Evolutionary conservation across 129 eudicot species (phyloP), one percentile per base, ranked within the genome.

Genomic region (Centella asiatica): DNA sequence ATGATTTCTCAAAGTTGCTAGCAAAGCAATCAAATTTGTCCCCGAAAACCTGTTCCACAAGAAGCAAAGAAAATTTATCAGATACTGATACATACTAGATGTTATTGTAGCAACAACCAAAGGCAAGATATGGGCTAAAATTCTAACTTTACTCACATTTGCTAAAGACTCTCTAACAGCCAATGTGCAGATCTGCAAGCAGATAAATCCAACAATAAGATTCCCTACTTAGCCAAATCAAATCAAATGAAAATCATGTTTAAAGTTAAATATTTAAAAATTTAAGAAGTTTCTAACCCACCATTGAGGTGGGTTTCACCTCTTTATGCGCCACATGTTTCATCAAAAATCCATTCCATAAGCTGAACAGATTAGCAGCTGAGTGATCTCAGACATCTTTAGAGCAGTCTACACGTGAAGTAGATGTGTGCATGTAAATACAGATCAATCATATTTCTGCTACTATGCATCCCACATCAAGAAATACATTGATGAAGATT

Each of bases 101-200:
- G 34, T n/a, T 46, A 59, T 46, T 40, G 34, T 9, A 11, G 11
- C 36, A 40, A 31, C 33, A 27, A 4, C 48, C 31, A 14, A 24
- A 47, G 18, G 14, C 28, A 64, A 18, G 4, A 34, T 4, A 44
- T 0, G 11, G 26, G 61, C 50, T 42, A 39, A 50, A 37, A 27
- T 15, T 40, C 5, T 32, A 44, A 57, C 19, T 29, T 7, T 28
- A 28, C 60, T 87, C 80, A 92, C 99, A 82, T 84, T 80, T 64
- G 68, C 77, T 60, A 92, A 72, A 47, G 99, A 92, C 59, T 92
- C 96, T 63, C 81, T 70, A 15, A 87, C 95, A 19, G 99, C 96
- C 77, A 73, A 71, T 44, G 83, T 76, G 78, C 95, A 92, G 51
- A 87, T 82, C 99, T 87, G 86, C 65, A 68, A 74, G 68, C 9